Base-by-base conservation (phyloP, 805 yeast species). In the Saccharomycopsis lassenensis region DNA sequence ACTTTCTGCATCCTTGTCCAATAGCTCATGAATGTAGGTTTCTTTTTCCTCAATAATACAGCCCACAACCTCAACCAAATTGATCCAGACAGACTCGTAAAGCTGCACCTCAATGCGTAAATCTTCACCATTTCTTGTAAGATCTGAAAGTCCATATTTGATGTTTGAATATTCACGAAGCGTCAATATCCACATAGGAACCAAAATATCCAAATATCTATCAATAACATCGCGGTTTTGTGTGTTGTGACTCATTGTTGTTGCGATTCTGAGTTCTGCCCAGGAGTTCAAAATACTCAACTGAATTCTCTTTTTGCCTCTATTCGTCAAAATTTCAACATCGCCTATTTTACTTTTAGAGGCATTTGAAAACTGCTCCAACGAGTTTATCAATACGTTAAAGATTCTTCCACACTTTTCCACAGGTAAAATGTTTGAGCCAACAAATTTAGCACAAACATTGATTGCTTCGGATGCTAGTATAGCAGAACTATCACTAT, bases 141-240 rank as follows among this genome's bases (percentile, higher is more conserved):
- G n/a, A n/a, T n/a, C n/a, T n/a, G n/a, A n/a, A n/a, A n/a, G 56
- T 53, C 57, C 65, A 48, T 78, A 80, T 48, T 73, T 76, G 23
- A 75, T 51, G 48, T 74, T 65, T 0, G 94, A 79, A 49, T 67
- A 82, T 40, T 87, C 95, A 35, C 82, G 67, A 39, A 91, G 54
- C 0, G 80, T 65, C 4, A 77, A 59, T 4, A 83, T 67, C 97
- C 97, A 91, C 35, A 85, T 57, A 0, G 94, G 82, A 0, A 74
- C 68, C 38, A 91, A 63, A 14, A 70, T 54, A 4, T 63, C 65
- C 35, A 74, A 63, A 49, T 83, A 77, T 22, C 74, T 73, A 12
- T 60, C 58, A 10, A 78, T 61, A 5, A 45, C 39, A 14, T 40
- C 43, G 3, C 45, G 46, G 23, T 58, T 56, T 17, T 52, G 51